Evolutionary conservation across 2,329 filamentous ascomycete genomes (phyloP).

Genomic region (Penicillium janthinellum): DNA sequence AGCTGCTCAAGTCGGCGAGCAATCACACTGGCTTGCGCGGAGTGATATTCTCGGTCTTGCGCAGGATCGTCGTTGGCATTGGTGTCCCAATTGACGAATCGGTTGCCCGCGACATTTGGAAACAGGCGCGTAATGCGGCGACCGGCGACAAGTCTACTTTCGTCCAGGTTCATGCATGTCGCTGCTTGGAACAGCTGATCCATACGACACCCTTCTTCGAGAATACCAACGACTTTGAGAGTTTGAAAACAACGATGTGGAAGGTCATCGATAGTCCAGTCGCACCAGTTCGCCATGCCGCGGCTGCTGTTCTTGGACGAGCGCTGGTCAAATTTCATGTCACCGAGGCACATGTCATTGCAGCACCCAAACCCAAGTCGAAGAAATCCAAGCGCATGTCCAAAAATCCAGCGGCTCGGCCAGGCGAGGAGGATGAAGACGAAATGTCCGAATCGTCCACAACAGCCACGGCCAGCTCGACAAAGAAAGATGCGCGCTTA

Average conservation of each 20-base stretch:
- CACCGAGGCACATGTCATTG: constrained; percentile 56
- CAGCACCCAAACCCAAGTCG: constrained; percentile 61
- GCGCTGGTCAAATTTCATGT: constrained; percentile 81
- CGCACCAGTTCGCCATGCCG: constrained; percentile 76
- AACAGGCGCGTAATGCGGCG: constrained; percentile 77
- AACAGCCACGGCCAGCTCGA: constrained; percentile 44
- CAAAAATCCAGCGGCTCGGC: constrained; percentile 59
- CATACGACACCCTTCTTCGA: constrained; percentile 79
- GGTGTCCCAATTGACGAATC: constrained; percentile 77
- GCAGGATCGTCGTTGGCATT: constrained; percentile 75
- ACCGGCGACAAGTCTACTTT: constrained; percentile 79
- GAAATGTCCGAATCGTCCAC: constrained; percentile 70
- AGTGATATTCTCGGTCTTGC: constrained; percentile 72
- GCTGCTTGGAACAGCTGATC: constrained; percentile 73
- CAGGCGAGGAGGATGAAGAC: constrained; percentile 71
- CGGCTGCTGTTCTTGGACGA: constrained; percentile 80
- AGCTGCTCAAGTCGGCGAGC: constrained; percentile 75
- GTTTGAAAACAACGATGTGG: constrained; percentile 77
- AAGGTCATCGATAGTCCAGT: constrained; percentile 82
- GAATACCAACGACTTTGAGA: constrained; percentile 87
- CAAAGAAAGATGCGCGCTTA: constrained; percentile 72
- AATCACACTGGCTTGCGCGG: constrained; percentile 81
- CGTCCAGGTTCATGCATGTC: constrained; percentile 76
- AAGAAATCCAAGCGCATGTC: constrained; percentile 75
- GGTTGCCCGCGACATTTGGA: constrained; percentile 89